Evolutionary conservation across 2,329 filamentous ascomycete species (phyloP).

Genomic region (Scorias spongiosa): DNA sequence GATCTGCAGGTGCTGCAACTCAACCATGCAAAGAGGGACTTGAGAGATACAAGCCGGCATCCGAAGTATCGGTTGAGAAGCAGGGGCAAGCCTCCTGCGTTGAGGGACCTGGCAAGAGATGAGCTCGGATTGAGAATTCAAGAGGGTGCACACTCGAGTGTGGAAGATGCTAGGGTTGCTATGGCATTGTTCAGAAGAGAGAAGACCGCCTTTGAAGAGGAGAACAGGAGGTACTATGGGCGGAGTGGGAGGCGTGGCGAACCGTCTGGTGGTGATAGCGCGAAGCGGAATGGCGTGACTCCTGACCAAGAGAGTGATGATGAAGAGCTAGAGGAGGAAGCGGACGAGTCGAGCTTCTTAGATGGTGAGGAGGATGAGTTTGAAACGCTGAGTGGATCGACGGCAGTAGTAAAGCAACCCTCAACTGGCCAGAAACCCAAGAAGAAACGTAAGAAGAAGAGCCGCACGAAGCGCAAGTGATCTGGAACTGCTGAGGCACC

Average conservation of each 20-base stretch:
- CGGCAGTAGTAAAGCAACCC: neutral
- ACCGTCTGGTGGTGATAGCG: constrained; percentile 7
- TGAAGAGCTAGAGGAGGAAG: constrained; percentile 10
- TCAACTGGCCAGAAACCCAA: constrained; percentile 6
- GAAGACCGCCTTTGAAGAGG: constrained; percentile 73
- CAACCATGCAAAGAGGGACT: constrained; percentile 61
- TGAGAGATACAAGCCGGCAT: constrained; percentile 73
- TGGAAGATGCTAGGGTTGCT: constrained; percentile 70
- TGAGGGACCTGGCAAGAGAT: constrained; percentile 44
- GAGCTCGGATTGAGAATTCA: constrained; percentile 46
- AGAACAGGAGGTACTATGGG: constrained; percentile 53
- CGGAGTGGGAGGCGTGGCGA: constrained; percentile 10
- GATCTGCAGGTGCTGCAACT: constrained; percentile 60
- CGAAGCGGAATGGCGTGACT: constrained; percentile 11
- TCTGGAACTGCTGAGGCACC: neutral
- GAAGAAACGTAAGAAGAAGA: constrained; percentile 20
- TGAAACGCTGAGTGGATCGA: neutral
- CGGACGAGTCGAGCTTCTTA: constrained; percentile 15
- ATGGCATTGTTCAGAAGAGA: constrained; percentile 78
- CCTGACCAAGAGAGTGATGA: constrained; percentile 17
- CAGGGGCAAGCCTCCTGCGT: constrained; percentile 52
- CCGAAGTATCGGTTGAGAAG: constrained; percentile 56
- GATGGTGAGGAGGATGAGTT: neutral
- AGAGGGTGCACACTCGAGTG: constrained; percentile 43
- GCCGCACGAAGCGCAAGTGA: constrained; percentile 18